Evolutionary conservation across 2,329 filamentous ascomycete species (phyloP).

Genomic region (Claviceps purpurea): DNA sequence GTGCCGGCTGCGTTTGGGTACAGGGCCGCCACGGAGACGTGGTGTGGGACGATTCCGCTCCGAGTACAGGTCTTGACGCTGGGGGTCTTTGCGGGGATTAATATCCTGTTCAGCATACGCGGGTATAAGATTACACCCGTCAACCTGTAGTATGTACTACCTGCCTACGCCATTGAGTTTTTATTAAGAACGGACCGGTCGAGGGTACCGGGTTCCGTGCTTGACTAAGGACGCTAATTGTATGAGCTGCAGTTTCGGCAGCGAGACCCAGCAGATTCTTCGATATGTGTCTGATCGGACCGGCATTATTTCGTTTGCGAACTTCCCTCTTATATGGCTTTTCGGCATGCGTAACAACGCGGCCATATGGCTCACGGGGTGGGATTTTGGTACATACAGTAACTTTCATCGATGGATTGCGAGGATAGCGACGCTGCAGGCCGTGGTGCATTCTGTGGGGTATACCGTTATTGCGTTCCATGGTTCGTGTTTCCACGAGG

Average conservation of each 20-base stretch:
- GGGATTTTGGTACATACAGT: slow-evolving; percentile 54
- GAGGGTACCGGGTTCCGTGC: neutral
- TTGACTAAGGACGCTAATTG: neutral
- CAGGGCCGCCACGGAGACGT: slow-evolving; percentile 27
- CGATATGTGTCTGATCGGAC: slow-evolving; percentile 51
- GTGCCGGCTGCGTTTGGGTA: slow-evolving; percentile 31
- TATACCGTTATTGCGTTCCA: slow-evolving; percentile 36
- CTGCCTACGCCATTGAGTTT: neutral
- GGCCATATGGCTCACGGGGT: slow-evolving; percentile 53
- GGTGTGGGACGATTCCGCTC: slow-evolving; percentile 31
- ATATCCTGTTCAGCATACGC: slow-evolving; percentile 21
- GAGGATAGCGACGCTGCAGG: slow-evolving; percentile 46
- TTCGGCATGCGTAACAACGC: slow-evolving; percentile 56
- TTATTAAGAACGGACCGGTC: neutral
- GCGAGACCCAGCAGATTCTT: slow-evolving; percentile 20
- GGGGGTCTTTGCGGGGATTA: slow-evolving; percentile 23
- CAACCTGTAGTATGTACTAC: slow-evolving; percentile 25
- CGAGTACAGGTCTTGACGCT: slow-evolving; percentile 29
- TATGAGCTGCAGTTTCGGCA: slow-evolving; percentile 18
- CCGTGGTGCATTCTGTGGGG: slow-evolving; percentile 46
- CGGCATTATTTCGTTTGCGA: slow-evolving; percentile 49
- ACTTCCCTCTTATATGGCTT: slow-evolving; percentile 51
- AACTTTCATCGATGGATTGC: slow-evolving; percentile 56
- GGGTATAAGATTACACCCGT: slow-evolving; percentile 24
- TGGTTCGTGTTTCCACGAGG: slow-evolving; percentile 12